Evolutionary conservation across 495 filamentous ascomycete genomes (phyloP).

Genomic region (Collariella sp.): DNA sequence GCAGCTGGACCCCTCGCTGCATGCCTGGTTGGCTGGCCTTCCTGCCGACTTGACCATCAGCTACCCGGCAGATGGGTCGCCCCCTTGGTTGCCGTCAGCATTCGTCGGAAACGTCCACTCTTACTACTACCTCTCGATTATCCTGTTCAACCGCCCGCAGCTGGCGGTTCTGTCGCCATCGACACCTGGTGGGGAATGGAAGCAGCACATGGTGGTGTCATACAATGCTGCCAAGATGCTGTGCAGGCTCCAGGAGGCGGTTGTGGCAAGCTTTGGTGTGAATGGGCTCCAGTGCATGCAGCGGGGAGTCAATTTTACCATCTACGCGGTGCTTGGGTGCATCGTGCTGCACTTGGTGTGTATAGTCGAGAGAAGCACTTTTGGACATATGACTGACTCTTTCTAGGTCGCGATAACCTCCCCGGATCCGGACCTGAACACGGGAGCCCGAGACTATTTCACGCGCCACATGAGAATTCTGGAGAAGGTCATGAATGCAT

Average conservation of each 20-base stretch:
- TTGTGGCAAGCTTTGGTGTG: slow-evolving; percentile 68
- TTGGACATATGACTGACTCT: background rate
- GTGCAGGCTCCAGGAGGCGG: slow-evolving; percentile 83
- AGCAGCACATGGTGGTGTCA: slow-evolving; percentile 75
- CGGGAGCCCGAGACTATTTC: slow-evolving; percentile 82
- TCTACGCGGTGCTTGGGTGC: slow-evolving; percentile 86
- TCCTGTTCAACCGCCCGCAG: slow-evolving; percentile 85
- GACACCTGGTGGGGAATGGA: slow-evolving; percentile 70
- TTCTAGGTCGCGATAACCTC: slow-evolving; percentile 82
- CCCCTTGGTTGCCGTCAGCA: slow-evolving; percentile 81
- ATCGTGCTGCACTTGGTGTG: slow-evolving; percentile 92
- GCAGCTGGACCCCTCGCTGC: slow-evolving; percentile 63
- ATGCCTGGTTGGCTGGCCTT: slow-evolving; percentile 66
- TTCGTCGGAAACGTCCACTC: slow-evolving; percentile 89
- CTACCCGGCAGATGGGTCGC: slow-evolving; percentile 69
- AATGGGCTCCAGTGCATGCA: slow-evolving; percentile 86
- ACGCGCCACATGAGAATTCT: slow-evolving; percentile 92
- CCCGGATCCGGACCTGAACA: slow-evolving; percentile 80
- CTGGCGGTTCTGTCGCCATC: slow-evolving; percentile 67
- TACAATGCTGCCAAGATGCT: slow-evolving; percentile 81
- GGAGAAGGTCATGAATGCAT: slow-evolving; percentile 72
- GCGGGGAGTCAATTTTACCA: slow-evolving; percentile 89
- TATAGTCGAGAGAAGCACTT: background rate
- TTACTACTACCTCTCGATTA: slow-evolving; percentile 80
- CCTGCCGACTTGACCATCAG: slow-evolving; percentile 71